Conservation (phyloP, 352 stramenopile species). For the Globisporangium megalacanthum region DNA sequence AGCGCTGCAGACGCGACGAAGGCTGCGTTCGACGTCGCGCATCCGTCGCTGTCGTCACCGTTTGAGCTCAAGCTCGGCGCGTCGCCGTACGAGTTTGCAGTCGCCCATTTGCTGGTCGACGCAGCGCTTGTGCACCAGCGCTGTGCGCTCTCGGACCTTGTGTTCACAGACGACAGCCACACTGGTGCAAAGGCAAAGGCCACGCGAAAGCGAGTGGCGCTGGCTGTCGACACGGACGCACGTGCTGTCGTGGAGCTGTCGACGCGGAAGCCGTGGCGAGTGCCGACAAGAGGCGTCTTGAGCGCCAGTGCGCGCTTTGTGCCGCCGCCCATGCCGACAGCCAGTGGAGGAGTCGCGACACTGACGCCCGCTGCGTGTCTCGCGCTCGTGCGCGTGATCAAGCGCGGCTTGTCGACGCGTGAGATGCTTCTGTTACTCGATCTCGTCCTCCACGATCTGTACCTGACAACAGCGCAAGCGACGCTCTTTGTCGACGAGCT, state of each 20-base stretch:
- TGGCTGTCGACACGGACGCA: constrained; percentile 27
- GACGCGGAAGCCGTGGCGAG: constrained; percentile 24
- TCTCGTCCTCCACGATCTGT: constrained; percentile 46
- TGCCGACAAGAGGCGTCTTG: constrained; percentile 34
- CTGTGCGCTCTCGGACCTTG: constrained; percentile 41
- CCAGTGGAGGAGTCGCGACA: constrained; percentile 6
- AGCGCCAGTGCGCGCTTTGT: constrained; percentile 34
- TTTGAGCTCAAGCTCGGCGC: constrained; percentile 44
- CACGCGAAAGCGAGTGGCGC: constrained; percentile 1
- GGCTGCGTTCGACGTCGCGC: constrained; percentile 44
- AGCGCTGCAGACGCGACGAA: constrained; percentile 13
- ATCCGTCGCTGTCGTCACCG: constrained; percentile 52
- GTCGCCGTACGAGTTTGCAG: constrained; percentile 59
- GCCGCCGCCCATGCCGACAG: constrained; percentile 26
- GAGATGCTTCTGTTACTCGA: constrained; percentile 43
- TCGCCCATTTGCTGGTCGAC: constrained; percentile 52
- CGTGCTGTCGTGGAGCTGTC: constrained; percentile 25
- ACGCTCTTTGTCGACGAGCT: constrained; percentile 38
- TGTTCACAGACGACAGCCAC: constrained; percentile 24
- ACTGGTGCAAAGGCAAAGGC: no score
- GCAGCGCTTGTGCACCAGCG: constrained; percentile 28
- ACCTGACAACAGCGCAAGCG: constrained; percentile 34
- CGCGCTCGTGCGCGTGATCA: constrained; percentile 38
- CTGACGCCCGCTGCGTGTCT: constrained; percentile 28
- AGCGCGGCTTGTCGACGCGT: constrained; percentile 42